These are phyloP conservation scores for Kuraishia hungarica DNA, from an alignment of 805 yeast species.

Conservation along the genomic window DNA sequence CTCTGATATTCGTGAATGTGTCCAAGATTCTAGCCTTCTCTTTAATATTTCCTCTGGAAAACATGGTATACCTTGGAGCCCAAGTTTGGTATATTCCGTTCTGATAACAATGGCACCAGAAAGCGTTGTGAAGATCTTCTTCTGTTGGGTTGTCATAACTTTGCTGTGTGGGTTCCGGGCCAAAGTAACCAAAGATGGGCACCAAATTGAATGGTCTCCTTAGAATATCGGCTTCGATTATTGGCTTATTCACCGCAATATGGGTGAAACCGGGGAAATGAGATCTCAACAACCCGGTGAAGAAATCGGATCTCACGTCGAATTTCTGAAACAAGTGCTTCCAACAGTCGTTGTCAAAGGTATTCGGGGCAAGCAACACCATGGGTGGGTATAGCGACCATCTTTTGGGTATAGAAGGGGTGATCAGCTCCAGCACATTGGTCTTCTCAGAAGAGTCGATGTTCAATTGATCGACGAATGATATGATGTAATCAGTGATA, in stretches of 20 bases:
- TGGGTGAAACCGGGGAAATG: constrained; percentile 32
- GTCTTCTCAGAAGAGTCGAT: background rate
- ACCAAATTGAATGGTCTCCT: constrained; percentile 56
- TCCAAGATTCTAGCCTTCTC: constrained; percentile 64
- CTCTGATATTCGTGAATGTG: constrained; percentile 25
- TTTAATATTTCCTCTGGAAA: constrained; percentile 77
- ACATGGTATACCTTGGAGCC: constrained; percentile 86
- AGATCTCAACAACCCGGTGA: constrained; percentile 7
- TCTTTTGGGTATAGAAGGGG: constrained; percentile 14
- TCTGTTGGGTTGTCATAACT: constrained; percentile 27
- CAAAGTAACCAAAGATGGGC: constrained; percentile 63
- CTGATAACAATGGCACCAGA: constrained; percentile 68
- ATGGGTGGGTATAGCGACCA: constrained; percentile 64
- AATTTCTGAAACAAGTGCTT: constrained; percentile 4
- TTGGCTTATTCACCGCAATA: constrained; percentile 67
- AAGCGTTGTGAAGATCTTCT: constrained; percentile 38
- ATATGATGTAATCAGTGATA: background rate
- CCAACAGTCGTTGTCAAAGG: constrained; percentile 36
- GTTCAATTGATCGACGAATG: background rate
- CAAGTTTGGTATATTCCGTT: constrained; percentile 73
- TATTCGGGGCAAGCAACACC: constrained; percentile 43
- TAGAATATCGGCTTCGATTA: constrained; percentile 22
- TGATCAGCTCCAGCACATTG: background rate
- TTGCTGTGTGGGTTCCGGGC: constrained; percentile 27
- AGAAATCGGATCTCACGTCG: constrained; percentile 13